Evolutionary conservation across 495 filamentous ascomycete genomes (phyloP), one percentile per base, ranked within the genome.

Genomic region (Parachaetomium inaequale): DNA sequence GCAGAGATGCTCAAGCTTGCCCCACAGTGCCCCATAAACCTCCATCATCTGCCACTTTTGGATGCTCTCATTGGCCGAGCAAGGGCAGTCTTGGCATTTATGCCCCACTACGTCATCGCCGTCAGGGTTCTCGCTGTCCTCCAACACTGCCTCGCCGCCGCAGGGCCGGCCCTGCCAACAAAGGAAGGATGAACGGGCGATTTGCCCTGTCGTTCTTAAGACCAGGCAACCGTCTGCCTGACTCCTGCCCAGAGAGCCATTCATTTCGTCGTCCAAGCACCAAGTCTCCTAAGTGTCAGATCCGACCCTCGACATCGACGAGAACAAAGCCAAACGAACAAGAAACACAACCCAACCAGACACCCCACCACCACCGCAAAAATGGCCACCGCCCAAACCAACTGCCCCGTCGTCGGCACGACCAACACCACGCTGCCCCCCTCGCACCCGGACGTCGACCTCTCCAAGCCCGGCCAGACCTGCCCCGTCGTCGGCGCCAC

Each of bases 401-500:
- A 67, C 66, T 72, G 70, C 66, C 70, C 77, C 59, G 72, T 79
- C 59, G 74, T 79, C 61, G 76, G 76, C 64, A 79, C 76, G 0
- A 78, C 75, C 34, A 79, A 76, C 72, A 70, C 68, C 36, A 77
- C 74, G 4, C 69, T 79, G 1, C 77, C 77, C 0, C 77, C 77
- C 0, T 70, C 69, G 2, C 76, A 79, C 64, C 76, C 77, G 0
- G 63, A 74, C 26, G 59, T 79, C 64, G 76, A 79, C 68, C 71
- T 79, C 59, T 74, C 75, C 28, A 63, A 74, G 63, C 75, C 77
- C 0, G 75, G 75, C 25, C 76, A 78, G 62, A 70, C 59, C 17
- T 79, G 75, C 59, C 77, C 77, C 23, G 66, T 78, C 34, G 77
- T 80, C 31, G 77, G 77, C 46, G 78, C 78, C 32, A 74, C 73